Evolutionary conservation across 257 asterid genomes (phyloP).

Genomic region (Hygrophila difformis): DNA sequence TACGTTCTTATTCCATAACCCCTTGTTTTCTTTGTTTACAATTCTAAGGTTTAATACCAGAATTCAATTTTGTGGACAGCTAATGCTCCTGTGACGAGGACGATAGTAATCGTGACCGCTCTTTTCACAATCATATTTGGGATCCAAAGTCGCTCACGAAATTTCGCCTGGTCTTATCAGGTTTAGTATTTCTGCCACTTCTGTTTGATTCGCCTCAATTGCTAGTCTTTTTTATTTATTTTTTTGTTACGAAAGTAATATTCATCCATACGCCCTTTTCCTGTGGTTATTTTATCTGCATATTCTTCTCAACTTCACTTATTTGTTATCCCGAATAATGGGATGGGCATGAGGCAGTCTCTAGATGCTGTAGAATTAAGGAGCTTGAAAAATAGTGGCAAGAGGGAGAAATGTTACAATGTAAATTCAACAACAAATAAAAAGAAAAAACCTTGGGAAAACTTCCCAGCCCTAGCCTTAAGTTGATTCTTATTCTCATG

Average conservation of each 20-base stretch:
- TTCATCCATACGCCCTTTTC: not conserved
- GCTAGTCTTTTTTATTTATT: not conserved
- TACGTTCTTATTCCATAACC: conserved; percentile 27
- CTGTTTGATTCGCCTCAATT: not conserved
- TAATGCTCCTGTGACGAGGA: conserved; percentile 85
- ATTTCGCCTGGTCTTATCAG: conserved; percentile 74
- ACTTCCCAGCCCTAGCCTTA: no score
- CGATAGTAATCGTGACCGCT: conserved; percentile 61
- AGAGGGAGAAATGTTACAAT: no score
- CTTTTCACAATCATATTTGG: conserved; percentile 88
- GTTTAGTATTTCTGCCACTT: conserved; percentile 21
- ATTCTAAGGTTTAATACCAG: not conserved
- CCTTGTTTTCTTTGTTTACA: not conserved
- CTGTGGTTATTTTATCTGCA: no score
- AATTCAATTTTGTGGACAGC: conserved; percentile 27
- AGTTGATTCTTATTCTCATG: no score
- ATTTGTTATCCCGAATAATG: no score
- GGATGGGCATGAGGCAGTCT: no score
- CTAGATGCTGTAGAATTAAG: no score
- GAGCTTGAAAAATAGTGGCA: no score
- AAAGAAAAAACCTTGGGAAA: no score
- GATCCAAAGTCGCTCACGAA: conserved; percentile 70
- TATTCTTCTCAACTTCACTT: no score
- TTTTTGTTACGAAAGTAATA: not conserved
- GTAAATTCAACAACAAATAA: no score